Base-by-base conservation (phyloP, 805 yeast genomes). In the Geotrichum ghanense region DNA sequence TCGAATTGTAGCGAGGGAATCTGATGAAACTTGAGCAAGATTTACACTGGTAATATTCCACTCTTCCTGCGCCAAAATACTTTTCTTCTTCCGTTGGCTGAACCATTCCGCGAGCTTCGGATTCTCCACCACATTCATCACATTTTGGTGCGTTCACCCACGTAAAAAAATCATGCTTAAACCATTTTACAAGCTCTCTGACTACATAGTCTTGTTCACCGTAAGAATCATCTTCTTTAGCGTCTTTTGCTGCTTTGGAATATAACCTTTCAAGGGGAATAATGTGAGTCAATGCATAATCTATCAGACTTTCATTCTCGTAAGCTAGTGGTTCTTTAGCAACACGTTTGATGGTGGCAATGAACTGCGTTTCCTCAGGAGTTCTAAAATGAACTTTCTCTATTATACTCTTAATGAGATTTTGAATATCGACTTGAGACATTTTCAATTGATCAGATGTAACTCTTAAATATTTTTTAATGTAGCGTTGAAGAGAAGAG, bases 81-180 rank as follows among this genome's bases (percentile, higher is more conserved):
- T 59, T 59, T 45, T 80, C 87, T 14, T 63, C 66, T 0, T 55
- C 48, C 19, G 63, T 70, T 0, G 87, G 78, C 1, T 64, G 55
- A 1, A 63, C 62, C 0, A 64, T 59, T 0, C 78, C 76, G 27
- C 17, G 23, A 16, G 27, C 37, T 39, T 22, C 41, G 17, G 12
- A 19, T 46, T 52, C 39, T 39, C 48, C 55, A n/a, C 68, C 70
- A 60, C 95, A 83, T 0, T 45, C 44, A 0, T 66, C 58, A 53
- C 95, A 85, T 9, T 67, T 59, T 0, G 92, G 87, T 31, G 72
- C 71, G 55, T 83, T 82, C 6, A 85, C 79, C 97, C 97, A 90
- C 22, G 64, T 68, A 66, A 90, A 90, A 66, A 85, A 88, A 37
- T 76, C 81, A 35, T 78, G 68, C 54, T 86, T 87, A 67, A 81